Evolutionary conservation across 257 asterid species (phyloP), one percentile per base, ranked within the genome.

Genomic region (Fraxinus cuspidata): DNA sequence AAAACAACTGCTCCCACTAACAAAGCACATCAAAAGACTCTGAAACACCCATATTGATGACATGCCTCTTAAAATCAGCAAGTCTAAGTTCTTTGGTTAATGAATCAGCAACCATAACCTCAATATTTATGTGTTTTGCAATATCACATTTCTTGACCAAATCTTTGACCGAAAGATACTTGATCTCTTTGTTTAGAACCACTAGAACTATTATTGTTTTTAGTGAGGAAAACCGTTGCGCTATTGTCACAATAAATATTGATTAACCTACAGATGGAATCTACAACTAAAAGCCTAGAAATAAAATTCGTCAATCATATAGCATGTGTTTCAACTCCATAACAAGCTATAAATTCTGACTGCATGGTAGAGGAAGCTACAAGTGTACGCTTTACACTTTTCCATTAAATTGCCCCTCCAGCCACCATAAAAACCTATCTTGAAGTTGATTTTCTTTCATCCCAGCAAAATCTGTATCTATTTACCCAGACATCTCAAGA

Each of bases 371-470:
- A 71, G 15, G 58, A 71, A 35, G 58, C 58, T 7, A 44, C 23
- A 7, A 35, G 53, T 11, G 58, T 37, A 8, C 23, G 64, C 19
- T 72, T 40, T 18, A 38, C 49, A n/a, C 35, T 72, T 40, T 34
- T 72, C 34, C 74, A 71, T 0, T 60, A 71, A 25, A 71, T 7
- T 7, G 74, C 34, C 9, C 58, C 29, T 2, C 32, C 15, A 40
- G 21, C 19, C 19, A 44, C 0, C n/a, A n/a, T n/a, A n/a, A n/a
- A n/a, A n/a, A 71, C 13, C 18, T 38, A 44, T 5, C 67, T 16
- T 42, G 44, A 51, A 32, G 69, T 73, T 0, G 69, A 44, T 28
- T 73, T 73, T 13, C 56, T 70, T n/a, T 65, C 19, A 15, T 73
- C 29, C 69, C 47, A 18, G 69, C 69, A 73, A 27, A 73, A 18